These are phyloP conservation scores for Neofusicoccum kwambonambiense DNA, from an alignment of 2,329 filamentous ascomycete species.

Conservation along the genomic window DNA sequence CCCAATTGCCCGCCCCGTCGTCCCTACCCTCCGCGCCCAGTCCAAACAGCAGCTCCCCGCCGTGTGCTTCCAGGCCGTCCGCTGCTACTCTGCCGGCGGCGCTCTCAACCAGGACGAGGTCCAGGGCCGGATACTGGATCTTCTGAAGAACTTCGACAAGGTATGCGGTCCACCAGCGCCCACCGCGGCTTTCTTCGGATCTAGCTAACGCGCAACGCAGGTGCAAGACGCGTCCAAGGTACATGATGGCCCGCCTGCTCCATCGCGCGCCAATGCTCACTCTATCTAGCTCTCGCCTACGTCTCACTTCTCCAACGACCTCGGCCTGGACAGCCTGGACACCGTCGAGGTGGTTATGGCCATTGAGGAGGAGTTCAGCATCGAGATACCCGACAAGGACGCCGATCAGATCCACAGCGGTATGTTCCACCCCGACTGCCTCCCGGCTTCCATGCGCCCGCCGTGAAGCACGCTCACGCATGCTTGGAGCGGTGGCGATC, in stretches of 20 bases:
- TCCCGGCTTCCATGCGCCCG: neutral
- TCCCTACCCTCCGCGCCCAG: conserved; percentile 61
- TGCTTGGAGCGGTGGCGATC: neutral
- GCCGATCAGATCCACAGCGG: conserved; percentile 91
- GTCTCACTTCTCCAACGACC: conserved; percentile 95
- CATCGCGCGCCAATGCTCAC: conserved; percentile 25
- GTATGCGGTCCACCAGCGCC: conserved; percentile 46
- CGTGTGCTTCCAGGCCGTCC: conserved; percentile 65
- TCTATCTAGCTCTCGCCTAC: conserved; percentile 68
- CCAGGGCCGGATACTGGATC: conserved; percentile 85
- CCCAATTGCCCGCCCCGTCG: conserved; percentile 59
- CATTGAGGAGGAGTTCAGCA: conserved; percentile 95
- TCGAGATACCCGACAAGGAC: conserved; percentile 98
- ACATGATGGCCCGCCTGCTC: conserved; percentile 24
- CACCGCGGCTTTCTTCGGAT: conserved; percentile 8
- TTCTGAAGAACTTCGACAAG: conserved; percentile 98
- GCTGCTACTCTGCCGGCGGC: conserved; percentile 83
- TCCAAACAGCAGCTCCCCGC: conserved; percentile 61
- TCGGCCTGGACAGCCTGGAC: conserved; percentile 94
- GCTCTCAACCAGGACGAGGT: conserved; percentile 81
- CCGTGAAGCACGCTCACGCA: neutral
- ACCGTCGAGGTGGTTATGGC: conserved; percentile 99
- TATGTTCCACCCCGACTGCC: conserved; percentile 50
- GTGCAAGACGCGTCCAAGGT: conserved; percentile 62
- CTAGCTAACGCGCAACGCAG: conserved; percentile 45